Conservation (phyloP, 805 yeast species). For the Candida rishiriensis region DNA sequence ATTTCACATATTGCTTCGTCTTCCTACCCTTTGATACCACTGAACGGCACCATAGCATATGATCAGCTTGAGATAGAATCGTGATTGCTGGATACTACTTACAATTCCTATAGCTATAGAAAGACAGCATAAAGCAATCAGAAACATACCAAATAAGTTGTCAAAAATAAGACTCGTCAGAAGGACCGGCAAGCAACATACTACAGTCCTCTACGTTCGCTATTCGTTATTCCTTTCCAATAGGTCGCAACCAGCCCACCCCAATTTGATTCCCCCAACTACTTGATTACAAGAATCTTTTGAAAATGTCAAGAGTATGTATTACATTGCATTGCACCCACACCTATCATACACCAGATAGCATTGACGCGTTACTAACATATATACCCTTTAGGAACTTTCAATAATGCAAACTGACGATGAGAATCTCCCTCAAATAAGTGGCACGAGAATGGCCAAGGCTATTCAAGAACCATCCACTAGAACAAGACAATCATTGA, state of each 20-base stretch:
- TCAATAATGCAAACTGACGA: slow-evolving; percentile 29
- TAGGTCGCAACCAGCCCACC: not conserved
- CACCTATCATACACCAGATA: too few species aligned
- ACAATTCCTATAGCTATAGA: too few species aligned
- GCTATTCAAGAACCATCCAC: slow-evolving; percentile 7
- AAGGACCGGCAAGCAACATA: too few species aligned
- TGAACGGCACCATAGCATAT: too few species aligned
- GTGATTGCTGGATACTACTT: too few species aligned
- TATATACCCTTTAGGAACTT: slow-evolving; percentile 10
- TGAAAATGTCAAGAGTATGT: slow-evolving; percentile 9
- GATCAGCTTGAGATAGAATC: too few species aligned
- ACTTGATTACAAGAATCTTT: not conserved
- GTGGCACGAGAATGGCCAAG: slow-evolving; percentile 10
- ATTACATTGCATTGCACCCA: not conserved
- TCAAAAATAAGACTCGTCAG: too few species aligned
- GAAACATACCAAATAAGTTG: too few species aligned
- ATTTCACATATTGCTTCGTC: too few species aligned
- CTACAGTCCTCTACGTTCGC: too few species aligned
- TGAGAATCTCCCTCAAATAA: slow-evolving; percentile 24
- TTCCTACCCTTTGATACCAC: too few species aligned
- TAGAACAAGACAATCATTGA: slow-evolving; percentile 14
- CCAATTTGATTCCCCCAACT: not conserved
- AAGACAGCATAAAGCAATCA: too few species aligned
- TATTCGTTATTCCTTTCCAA: not conserved
- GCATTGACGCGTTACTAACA: not conserved